A percentile compares a stretch with the other conserved stretches of the same genome.
Conservation (phyloP, 768 basidiomycete species). For the Lepiota venenata region DNA sequence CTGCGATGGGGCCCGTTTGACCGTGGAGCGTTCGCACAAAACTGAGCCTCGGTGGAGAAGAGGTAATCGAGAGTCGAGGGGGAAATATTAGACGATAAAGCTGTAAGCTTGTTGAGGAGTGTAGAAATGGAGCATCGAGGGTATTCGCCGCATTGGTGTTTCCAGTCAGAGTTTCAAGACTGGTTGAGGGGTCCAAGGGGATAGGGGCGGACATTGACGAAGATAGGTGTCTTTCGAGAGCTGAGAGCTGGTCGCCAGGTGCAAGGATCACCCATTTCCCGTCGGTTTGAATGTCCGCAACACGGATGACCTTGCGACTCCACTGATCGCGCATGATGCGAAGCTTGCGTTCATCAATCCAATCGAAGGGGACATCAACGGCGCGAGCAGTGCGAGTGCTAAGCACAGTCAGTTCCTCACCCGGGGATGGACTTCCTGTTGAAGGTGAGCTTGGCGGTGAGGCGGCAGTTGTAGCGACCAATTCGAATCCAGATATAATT, state of each 20-base stretch:
- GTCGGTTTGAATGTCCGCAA: slow-evolving; percentile 78
- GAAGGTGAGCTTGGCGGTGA: slow-evolving; percentile 18
- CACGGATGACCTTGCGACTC: slow-evolving; percentile 66
- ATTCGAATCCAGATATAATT: slow-evolving; percentile 45
- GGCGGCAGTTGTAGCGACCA: slow-evolving; percentile 12
- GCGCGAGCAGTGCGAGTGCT: slow-evolving; percentile 65
- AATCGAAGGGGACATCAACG: slow-evolving; percentile 67
- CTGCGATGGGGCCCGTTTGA: slow-evolving; percentile 60
- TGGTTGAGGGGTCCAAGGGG: slow-evolving; percentile 21
- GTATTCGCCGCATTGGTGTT: not conserved
- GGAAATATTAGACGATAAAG: slow-evolving; percentile 73
- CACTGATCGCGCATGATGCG: slow-evolving; percentile 69
- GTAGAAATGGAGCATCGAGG: slow-evolving; percentile 20
- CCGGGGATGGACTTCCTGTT: slow-evolving; percentile 20
- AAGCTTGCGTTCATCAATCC: slow-evolving; percentile 66
- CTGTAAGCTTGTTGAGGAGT: slow-evolving; percentile 55
- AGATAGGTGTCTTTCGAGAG: slow-evolving; percentile 12
- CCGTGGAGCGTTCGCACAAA: slow-evolving; percentile 75
- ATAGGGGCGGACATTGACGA: slow-evolving; percentile 14
- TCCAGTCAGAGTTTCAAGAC: slow-evolving; percentile 10
- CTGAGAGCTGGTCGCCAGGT: slow-evolving; percentile 40
- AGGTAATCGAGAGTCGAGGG: slow-evolving; percentile 36
- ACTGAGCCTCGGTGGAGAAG: slow-evolving; percentile 57
- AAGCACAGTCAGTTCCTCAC: slow-evolving; percentile 37
- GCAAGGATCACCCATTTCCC: slow-evolving; percentile 85